Base-by-base conservation (phyloP, 345 rosid species). In the Salix viminalis region DNA sequence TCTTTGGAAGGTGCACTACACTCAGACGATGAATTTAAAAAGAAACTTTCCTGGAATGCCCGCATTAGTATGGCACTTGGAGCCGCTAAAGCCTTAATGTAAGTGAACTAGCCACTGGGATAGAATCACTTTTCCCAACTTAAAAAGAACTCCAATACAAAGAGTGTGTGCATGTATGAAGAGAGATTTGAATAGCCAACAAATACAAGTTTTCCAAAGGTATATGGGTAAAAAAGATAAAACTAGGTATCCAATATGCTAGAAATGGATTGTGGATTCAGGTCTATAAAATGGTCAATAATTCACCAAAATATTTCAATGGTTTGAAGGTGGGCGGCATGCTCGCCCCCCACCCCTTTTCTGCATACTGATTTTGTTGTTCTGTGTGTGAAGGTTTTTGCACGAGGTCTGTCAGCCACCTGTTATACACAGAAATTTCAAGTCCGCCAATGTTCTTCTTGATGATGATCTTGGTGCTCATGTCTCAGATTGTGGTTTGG, bases 81-180 rank as follows among this genome's bases (percentile, higher is more conserved):
- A 86, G 96, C 97, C 82, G 97, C 99, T 70, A 89, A 91, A 85
- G 97, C 97, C 75, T 87, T 96, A 44, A 96, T 91, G 99, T 96
- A 88, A 92, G 97, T 87, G 37, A 34, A 74, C 10, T 61, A 70
- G 44, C 74, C 24, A 24, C 37, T 67, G 28, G 48, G 61, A 39
- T 46, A 26, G 52, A 39, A 52, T 24, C 36, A n/a, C 19, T 7
- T 66, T 26, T 21, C 19, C 19, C 65, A 41, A 10, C 44, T 26
- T 21, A 10, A 58, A 58, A 58, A n/a, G 1, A 58, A 58, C 62
- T n/a, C 12, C 13, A n/a, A 58, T n/a, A n/a, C 14, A 58, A 58
- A n/a, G 28, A 9, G 62, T 9, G 13, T 9, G 28, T n/a, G 62
- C 62, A 56, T 56, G 62, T n/a, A 9, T 56, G 13, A 13, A 58